A percentile compares a stretch with the other conserved stretches of the same genome.
Evolutionary conservation across 2,329 filamentous ascomycete genomes (phyloP).

Genomic region (Microdochium bolleyi): DNA sequence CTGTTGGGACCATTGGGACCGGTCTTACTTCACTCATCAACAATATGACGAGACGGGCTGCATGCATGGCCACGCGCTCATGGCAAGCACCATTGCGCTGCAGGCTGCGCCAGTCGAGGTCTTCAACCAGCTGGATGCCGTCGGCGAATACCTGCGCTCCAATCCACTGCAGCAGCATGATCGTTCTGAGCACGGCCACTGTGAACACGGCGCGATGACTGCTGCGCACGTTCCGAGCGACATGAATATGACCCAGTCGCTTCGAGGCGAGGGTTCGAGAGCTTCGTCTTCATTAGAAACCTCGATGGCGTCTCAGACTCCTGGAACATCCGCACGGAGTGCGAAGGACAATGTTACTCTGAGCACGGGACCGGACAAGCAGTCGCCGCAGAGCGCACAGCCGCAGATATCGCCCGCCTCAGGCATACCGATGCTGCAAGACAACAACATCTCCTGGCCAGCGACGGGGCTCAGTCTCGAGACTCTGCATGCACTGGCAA

Average conservation of each 20-base stretch:
- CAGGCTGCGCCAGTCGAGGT: constrained; percentile 10
- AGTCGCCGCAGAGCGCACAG: not conserved
- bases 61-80: constrained; percentile 15
- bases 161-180: not conserved
- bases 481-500: constrained; percentile 34
- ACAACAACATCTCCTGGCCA: constrained; percentile 23
- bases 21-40: constrained; percentile 27
- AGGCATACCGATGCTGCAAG: not conserved
- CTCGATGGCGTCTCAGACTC: too few species aligned
- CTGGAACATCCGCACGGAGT: not conserved
- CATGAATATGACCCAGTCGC: not conserved
- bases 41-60: constrained; percentile 15
- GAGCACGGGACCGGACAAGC: not conserved
- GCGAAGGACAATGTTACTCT: not conserved
- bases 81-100: constrained; percentile 17
- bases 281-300: not conserved
- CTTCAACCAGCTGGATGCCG: constrained; percentile 7
- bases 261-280: not conserved
- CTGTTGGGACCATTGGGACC: constrained; percentile 41
- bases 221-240: constrained; percentile 1
- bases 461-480: constrained; percentile 30
- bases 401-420: constrained; percentile 3
- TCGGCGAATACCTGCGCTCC: constrained; percentile 2
- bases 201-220: not conserved
- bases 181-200: not conserved